These are phyloP conservation scores for Malassezia globosa DNA, from an alignment of 1,284 basidiomycete genomes.

Conservation along the genomic window DNA sequence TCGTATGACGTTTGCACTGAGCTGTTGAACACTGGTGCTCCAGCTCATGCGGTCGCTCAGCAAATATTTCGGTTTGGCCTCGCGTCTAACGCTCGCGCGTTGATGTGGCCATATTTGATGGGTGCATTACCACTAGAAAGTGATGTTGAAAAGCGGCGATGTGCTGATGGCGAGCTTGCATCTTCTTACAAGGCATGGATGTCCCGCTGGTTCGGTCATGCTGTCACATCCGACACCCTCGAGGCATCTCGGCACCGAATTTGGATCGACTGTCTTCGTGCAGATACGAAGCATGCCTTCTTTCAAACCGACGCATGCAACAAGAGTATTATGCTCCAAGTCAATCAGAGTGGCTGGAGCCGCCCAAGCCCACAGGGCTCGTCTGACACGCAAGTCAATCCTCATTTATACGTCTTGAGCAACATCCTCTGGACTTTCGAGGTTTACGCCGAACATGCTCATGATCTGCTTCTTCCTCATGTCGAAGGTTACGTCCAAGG, in stretches of 20 bases:
- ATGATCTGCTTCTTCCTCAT: slow-evolving; percentile 9
- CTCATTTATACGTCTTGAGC: slow-evolving; percentile 68
- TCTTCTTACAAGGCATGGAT: slow-evolving; percentile 23
- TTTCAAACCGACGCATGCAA: slow-evolving; percentile 52
- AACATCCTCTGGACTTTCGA: slow-evolving; percentile 74
- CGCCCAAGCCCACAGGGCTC: slow-evolving; percentile 52
- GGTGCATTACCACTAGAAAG: slow-evolving; percentile 69
- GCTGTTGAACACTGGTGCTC: slow-evolving; percentile 23
- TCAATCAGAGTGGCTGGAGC: slow-evolving; percentile 17
- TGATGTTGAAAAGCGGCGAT: slow-evolving; percentile 26
- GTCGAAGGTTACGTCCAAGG: slow-evolving; percentile 67
- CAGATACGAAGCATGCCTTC: slow-evolving; percentile 80
- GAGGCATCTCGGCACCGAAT: slow-evolving; percentile 66
- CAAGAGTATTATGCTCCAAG: slow-evolving; percentile 27
- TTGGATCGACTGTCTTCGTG: slow-evolving; percentile 89
- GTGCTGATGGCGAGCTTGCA: slow-evolving; percentile 17
- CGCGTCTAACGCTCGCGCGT: slow-evolving; percentile 19
- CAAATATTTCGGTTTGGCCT: slow-evolving; percentile 34
- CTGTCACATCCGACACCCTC: slow-evolving; percentile 13
- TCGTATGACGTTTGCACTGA: slow-evolving; percentile 22
- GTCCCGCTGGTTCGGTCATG: slow-evolving; percentile 21
- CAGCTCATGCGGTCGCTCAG: slow-evolving; percentile 19
- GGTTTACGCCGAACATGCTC: slow-evolving; percentile 22
- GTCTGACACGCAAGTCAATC: slow-evolving; percentile 64
- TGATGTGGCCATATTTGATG: slow-evolving; percentile 79